Conservation (phyloP, 164 flowering plant genomes). For the Umbilicus rupestris region DNA sequence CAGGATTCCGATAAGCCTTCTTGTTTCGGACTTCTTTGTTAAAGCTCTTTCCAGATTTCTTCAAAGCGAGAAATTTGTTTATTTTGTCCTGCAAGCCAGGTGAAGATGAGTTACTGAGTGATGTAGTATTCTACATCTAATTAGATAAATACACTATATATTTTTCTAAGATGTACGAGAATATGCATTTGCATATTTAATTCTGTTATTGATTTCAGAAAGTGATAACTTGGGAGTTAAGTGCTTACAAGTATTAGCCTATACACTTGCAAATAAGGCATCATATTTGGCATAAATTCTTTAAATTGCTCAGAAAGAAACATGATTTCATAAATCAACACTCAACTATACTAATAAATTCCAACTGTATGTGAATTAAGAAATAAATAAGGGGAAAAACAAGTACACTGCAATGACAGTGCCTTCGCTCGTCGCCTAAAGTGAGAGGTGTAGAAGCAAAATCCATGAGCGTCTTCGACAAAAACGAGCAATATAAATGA, state of each 20-base stretch:
- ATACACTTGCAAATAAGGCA: too few species aligned
- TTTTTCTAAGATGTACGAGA: background rate
- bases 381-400: too few species aligned
- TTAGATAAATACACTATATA: background rate
- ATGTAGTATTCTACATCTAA: background rate
- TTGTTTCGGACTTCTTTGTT: constrained; percentile 91
- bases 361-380: too few species aligned
- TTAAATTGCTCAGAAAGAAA: too few species aligned
- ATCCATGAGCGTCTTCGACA: background rate
- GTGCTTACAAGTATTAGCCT: too few species aligned
- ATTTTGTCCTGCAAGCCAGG: constrained; percentile 56
- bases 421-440: too few species aligned
- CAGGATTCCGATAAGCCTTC: constrained; percentile 91
- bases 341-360: too few species aligned
- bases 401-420: background rate
- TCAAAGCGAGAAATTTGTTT: constrained; percentile 47
- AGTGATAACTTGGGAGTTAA: background rate
- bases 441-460: background rate
- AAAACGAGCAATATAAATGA: background rate
- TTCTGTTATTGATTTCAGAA: background rate
- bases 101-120: background rate
- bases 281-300: too few species aligned
- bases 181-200: background rate
- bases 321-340: too few species aligned
- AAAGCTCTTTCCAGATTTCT: constrained; percentile 75